Conservation (phyloP, 2,329 filamentous ascomycete genomes). For the Aspergillus tubingensis region DNA sequence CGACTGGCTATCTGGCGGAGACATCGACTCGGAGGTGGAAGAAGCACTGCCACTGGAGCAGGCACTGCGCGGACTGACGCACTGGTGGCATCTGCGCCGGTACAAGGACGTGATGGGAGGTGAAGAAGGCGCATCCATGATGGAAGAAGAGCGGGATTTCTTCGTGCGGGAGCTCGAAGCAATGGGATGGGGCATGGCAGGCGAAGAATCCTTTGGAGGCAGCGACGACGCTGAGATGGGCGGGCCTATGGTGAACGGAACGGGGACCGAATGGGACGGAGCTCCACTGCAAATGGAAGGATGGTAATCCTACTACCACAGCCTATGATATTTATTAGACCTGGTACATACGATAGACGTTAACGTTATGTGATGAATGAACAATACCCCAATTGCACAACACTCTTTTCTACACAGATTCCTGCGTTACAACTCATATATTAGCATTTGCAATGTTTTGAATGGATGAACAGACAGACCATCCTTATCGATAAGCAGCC, state of each 20-base stretch:
- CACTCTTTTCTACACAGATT: too few species aligned
- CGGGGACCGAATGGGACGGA: constrained; percentile 40
- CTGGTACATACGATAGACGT: neutral
- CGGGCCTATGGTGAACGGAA: constrained; percentile 32
- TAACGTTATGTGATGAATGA: neutral
- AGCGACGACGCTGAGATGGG: constrained; percentile 31
- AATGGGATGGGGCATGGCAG: constrained; percentile 56
- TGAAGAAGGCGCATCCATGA: constrained; percentile 53
- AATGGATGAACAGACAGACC: neutral
- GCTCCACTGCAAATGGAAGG: constrained; percentile 40
- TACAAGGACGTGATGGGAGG: constrained; percentile 75
- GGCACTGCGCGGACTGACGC: constrained; percentile 81
- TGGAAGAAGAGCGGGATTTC: constrained; percentile 76
- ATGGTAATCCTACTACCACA: constrained; percentile 19
- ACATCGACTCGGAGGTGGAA: constrained; percentile 92
- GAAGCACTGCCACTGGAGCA: constrained; percentile 90
- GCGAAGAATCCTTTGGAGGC: constrained; percentile 36
- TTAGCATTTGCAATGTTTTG: neutral
- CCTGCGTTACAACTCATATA: neutral
- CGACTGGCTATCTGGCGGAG: constrained; percentile 87
- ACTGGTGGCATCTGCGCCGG: constrained; percentile 86
- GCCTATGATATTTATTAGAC: neutral
- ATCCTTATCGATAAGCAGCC: constrained; percentile 33
- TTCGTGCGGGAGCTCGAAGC: constrained; percentile 76
- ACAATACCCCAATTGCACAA: neutral